Evolutionary conservation across 164 flowering plant species (phyloP).

Genomic region (Vitis amurensis): DNA sequence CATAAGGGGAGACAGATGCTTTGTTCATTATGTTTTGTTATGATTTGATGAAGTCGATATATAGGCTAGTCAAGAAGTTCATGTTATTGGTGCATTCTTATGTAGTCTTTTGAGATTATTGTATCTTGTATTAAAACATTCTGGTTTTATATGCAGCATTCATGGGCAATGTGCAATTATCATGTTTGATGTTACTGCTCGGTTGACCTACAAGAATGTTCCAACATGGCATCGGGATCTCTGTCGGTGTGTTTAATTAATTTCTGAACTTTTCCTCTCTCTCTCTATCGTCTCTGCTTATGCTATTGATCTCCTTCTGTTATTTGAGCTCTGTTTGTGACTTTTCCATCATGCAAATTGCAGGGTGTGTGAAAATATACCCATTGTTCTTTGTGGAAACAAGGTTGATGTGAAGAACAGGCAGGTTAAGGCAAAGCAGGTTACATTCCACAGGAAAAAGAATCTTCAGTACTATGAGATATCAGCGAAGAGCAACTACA

Average conservation of each 20-base stretch:
- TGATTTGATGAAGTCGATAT: too few relatives aligned
- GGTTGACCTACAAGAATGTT: conserved; percentile 70
- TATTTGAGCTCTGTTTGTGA: not conserved
- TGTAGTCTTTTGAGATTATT: not conserved
- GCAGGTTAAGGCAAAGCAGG: conserved; percentile 71
- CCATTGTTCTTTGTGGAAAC: conserved; percentile 72
- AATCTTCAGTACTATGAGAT: conserved; percentile 73
- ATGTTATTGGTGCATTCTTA: not conserved
- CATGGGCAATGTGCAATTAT: conserved; percentile 80
- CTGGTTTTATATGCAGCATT: conserved; percentile 36
- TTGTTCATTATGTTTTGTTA: too few relatives aligned
- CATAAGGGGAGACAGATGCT: too few relatives aligned
- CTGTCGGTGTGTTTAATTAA: conserved; percentile 38
- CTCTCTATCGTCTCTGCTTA: not conserved
- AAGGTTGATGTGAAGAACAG: conserved; percentile 75
- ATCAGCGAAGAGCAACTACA: conserved; percentile 71
- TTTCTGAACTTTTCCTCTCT: not conserved
- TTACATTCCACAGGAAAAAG: conserved; percentile 72
- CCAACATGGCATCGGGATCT: conserved; percentile 79
- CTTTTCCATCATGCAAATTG: not conserved
- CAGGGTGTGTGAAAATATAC: conserved; percentile 71
- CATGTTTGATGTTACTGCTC: conserved; percentile 70
- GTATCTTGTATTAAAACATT: not conserved
- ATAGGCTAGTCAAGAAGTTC: too few relatives aligned
- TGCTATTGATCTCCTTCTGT: too few relatives aligned